Conservation (phyloP, 331 rosid genomes). For the Acacia concinna region DNA sequence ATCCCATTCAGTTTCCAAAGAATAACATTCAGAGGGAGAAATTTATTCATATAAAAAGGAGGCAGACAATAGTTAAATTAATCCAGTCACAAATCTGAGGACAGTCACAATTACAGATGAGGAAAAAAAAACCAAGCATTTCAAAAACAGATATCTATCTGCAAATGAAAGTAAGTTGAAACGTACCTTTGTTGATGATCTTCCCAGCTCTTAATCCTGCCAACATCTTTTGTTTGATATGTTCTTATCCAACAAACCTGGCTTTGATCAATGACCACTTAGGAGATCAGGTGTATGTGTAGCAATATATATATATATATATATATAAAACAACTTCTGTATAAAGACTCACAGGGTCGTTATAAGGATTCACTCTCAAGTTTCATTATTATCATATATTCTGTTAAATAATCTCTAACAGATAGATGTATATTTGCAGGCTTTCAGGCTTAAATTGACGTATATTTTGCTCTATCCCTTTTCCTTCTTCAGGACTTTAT, state of each 20-base stretch:
- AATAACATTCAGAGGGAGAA: background rate
- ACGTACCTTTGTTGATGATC: constrained; percentile 26
- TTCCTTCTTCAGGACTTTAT: background rate
- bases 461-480: background rate
- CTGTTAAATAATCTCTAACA: background rate
- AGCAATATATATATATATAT: background rate
- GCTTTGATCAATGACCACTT: background rate
- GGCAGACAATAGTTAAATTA: background rate
- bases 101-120: background rate
- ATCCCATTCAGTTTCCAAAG: background rate
- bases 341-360: constrained; percentile 23
- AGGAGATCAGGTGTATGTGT: background rate
- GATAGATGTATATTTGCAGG: constrained; percentile 27
- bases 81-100: background rate
- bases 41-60: background rate
- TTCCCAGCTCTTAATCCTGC: constrained; percentile 32
- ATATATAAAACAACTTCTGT: background rate
- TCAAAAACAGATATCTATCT: background rate
- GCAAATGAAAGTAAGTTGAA: background rate
- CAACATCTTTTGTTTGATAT: constrained; percentile 35
- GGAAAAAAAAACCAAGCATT: background rate
- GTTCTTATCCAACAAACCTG: constrained; percentile 4
- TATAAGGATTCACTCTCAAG: constrained; percentile 38
- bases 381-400: background rate
- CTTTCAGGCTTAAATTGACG: constrained; percentile 37